phyloP scores from a whole-genome alignment of 2,329 filamentous ascomycete genomes.

The Colletotrichum endophyticum region DNA sequence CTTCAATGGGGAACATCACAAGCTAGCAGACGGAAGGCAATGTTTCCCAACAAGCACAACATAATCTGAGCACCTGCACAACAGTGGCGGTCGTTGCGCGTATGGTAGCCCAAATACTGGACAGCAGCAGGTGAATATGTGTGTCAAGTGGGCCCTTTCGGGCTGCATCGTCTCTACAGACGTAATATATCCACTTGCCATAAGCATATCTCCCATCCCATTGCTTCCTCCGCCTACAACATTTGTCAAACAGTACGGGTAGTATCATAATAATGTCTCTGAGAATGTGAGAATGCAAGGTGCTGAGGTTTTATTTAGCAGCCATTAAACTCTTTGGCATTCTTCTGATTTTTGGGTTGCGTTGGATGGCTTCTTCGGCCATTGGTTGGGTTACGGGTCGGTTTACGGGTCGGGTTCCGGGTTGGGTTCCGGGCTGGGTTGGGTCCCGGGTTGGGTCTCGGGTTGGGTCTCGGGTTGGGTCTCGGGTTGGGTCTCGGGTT shows the following conservation, averaged over 20 bases:
- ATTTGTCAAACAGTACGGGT: not conserved
- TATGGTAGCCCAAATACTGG: not conserved
- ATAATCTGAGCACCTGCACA: not conserved
- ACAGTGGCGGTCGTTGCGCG: not conserved
- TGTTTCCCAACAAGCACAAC: not conserved
- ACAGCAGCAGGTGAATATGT: not conserved
- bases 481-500: not conserved
- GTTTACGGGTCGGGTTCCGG: not conserved
- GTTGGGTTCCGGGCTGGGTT: not conserved
- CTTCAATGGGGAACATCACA: not conserved
- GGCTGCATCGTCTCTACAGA: not conserved
- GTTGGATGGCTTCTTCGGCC: not conserved
- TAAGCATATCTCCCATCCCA: not conserved
- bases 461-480: not conserved
- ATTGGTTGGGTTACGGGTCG: not conserved
- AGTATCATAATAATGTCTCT: not conserved
- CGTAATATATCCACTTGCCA: not conserved
- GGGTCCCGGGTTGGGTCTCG: not conserved
- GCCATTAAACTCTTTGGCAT: not conserved
- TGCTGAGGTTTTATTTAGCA: not conserved
- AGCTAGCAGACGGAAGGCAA: not conserved
- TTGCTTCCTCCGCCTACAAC: not conserved
- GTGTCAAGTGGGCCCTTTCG: accelerated
- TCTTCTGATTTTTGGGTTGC: not conserved
- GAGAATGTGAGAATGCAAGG: not conserved